Percentiles rank a stretch among this genome's conserved stretches.
These are phyloP conservation scores for Pseudopyrenochaeta lycopersici DNA, from an alignment of 2,329 filamentous ascomycete species.

Conservation along the genomic window DNA sequence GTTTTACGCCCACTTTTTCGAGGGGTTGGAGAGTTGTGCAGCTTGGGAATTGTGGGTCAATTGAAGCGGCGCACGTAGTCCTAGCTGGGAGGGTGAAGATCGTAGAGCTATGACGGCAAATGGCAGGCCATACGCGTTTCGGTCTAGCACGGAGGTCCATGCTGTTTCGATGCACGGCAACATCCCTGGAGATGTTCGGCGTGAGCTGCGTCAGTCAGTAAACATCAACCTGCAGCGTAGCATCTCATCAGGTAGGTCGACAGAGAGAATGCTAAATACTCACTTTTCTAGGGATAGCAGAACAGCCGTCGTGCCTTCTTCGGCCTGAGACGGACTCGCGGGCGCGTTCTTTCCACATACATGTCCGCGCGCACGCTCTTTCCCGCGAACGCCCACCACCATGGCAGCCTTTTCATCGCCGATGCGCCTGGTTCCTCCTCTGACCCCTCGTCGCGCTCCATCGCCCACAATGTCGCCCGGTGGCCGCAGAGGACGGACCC, in stretches of 20 bases:
- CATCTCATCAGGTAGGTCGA: conserved; percentile 11
- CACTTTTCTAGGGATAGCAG: conserved; percentile 22
- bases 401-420: conserved; percentile 42
- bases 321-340: conserved; percentile 5
- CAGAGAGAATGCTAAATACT: conserved; percentile 25
- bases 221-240: conserved; percentile 25
- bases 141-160: conserved; percentile 19
- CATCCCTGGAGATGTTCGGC: conserved; percentile 4
- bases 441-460: conserved; percentile 40
- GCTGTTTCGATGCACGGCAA: conserved; percentile 12
- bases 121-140: conserved; percentile 10
- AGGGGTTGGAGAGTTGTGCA: neutral
- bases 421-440: conserved; percentile 40
- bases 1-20: neutral
- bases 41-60: neutral
- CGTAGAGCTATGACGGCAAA: neutral
- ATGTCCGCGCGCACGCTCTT: conserved; percentile 30
- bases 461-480: conserved; percentile 48
- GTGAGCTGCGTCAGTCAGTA: conserved; percentile 16
- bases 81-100: neutral
- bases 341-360: conserved; percentile 20
- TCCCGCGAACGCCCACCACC: conserved; percentile 21
- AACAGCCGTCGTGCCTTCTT: conserved; percentile 1
- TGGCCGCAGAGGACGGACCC: conserved; percentile 33
- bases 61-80: neutral